Percentiles rank a stretch among this genome's conserved stretches.
Evolutionary conservation across 2,329 filamentous ascomycete species (phyloP).

Genomic region (Hymenoscyphus scutula): DNA sequence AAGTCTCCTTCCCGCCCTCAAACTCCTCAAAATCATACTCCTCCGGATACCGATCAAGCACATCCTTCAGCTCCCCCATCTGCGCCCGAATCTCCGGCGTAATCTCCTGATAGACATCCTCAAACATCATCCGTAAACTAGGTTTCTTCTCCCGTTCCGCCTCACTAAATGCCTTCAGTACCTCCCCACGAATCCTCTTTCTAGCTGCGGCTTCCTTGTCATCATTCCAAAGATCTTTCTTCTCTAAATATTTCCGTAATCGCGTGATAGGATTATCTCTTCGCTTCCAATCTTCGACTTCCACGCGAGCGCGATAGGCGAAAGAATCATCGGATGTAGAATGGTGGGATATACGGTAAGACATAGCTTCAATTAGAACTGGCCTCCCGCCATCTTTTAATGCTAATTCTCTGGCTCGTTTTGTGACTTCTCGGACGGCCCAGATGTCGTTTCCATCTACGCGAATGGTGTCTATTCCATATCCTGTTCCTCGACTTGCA

Average conservation of each 20-base stretch:
- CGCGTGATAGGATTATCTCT: constrained; percentile 86
- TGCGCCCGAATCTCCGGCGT: constrained; percentile 77
- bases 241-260: constrained; percentile 87
- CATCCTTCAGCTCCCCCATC: constrained; percentile 70
- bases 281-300: constrained; percentile 93
- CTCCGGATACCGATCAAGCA: constrained; percentile 81
- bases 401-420: constrained; percentile 71
- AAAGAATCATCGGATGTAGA: constrained; percentile 97
- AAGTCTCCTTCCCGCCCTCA: constrained; percentile 59
- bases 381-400: constrained; percentile 44
- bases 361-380: constrained; percentile 94
- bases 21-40: constrained; percentile 84
- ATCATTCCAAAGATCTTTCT: constrained; percentile 80
- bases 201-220: constrained; percentile 72
- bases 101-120: constrained; percentile 84
- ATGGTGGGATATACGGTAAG: constrained; percentile 96
- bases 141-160: constrained; percentile 83
- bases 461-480: constrained; percentile 90
- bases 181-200: constrained; percentile 64
- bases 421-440: constrained; percentile 78
- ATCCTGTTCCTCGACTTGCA: constrained; percentile 79
- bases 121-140: constrained; percentile 69
- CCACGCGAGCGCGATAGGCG: constrained; percentile 87
- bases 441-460: constrained; percentile 95
- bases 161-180: constrained; percentile 79